Evolutionary conservation across 768 basidiomycete species (phyloP).

Genomic region (Strobilomyces dryophilus): DNA sequence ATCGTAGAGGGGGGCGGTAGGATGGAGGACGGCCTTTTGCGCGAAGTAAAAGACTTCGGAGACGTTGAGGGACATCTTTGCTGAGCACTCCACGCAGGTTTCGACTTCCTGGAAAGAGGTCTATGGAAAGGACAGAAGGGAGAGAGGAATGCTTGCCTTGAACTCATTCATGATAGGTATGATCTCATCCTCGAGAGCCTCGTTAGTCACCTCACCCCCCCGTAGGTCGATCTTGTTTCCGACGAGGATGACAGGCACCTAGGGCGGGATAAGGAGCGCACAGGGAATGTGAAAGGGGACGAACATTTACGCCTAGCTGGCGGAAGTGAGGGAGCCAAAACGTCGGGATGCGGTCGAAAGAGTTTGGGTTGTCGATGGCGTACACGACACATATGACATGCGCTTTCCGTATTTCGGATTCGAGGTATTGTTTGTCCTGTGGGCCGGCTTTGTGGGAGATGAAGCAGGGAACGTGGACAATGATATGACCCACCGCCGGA

Average conservation of each 20-base stretch:
- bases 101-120: constrained; percentile 78
- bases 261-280: constrained; percentile 7
- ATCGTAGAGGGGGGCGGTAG: constrained; percentile 95
- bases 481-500: constrained; percentile 70
- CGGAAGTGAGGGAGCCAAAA: constrained; percentile 97
- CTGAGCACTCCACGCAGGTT: constrained; percentile 97
- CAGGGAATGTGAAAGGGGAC: constrained; percentile 17
- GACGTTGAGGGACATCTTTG: constrained; percentile 83
- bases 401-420: constrained; percentile 93
- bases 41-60: constrained; percentile 99
- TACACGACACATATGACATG: constrained; percentile 99
- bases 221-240: constrained; percentile 98
- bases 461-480: constrained; percentile 2
- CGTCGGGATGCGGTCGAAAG: constrained; percentile 96
- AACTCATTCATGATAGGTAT: constrained; percentile 98
- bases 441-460: constrained; percentile 58
- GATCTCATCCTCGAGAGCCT: constrained; percentile 92
- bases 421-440: constrained; percentile 82
- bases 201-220: constrained; percentile 90
- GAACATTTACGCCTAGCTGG: constrained; percentile 91
- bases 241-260: constrained; percentile 96
- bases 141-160: constrained; percentile 56
- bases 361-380: constrained; percentile 92
- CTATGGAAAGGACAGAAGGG: not conserved
- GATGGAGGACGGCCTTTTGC: constrained; percentile 95